Conservation (phyloP, 2,329 filamentous ascomycete species). For the Nigrospora oryzae region DNA sequence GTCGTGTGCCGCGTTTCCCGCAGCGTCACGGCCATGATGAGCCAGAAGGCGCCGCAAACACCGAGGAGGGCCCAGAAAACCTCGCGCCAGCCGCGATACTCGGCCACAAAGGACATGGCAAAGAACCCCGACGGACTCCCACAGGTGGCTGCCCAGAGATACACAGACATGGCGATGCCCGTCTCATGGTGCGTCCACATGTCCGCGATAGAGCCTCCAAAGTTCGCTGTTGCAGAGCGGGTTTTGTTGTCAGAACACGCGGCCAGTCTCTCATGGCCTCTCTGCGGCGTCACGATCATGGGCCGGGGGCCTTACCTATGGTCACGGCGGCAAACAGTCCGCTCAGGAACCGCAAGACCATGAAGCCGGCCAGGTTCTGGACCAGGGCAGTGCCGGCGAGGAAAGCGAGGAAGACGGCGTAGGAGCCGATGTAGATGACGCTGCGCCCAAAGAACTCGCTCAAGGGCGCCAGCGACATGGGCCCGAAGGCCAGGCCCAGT, state of each 20-base stretch:
- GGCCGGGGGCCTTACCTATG: conserved; percentile 6
- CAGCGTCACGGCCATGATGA: conserved; percentile 27
- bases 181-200: conserved; percentile 31
- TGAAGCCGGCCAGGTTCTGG: conserved; percentile 28
- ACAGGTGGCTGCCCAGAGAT: conserved; percentile 35
- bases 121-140: conserved; percentile 36
- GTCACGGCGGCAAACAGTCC: conserved; percentile 33
- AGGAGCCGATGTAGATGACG: conserved; percentile 32
- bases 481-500: conserved; percentile 31
- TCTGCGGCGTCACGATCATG: too few relatives aligned
- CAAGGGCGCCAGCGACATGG: conserved; percentile 23
- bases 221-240: conserved; percentile 15
- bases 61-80: conserved; percentile 37
- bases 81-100: conserved; percentile 30
- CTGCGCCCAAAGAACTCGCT: conserved; percentile 31
- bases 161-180: conserved; percentile 22
- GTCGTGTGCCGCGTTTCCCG: conserved; percentile 36
- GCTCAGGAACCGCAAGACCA: conserved; percentile 31
- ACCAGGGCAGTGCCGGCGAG: conserved; percentile 33
- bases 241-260: not conserved
- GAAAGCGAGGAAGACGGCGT: conserved; percentile 30
- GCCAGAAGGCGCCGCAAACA: conserved; percentile 32
- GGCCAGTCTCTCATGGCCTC: too few relatives aligned
- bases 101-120: conserved; percentile 33
- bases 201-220: conserved; percentile 35